Percentiles rank a stretch among this genome's conserved stretches.
Evolutionary conservation across 805 yeast genomes (phyloP).

Genomic region (Clavispora vitiphila): DNA sequence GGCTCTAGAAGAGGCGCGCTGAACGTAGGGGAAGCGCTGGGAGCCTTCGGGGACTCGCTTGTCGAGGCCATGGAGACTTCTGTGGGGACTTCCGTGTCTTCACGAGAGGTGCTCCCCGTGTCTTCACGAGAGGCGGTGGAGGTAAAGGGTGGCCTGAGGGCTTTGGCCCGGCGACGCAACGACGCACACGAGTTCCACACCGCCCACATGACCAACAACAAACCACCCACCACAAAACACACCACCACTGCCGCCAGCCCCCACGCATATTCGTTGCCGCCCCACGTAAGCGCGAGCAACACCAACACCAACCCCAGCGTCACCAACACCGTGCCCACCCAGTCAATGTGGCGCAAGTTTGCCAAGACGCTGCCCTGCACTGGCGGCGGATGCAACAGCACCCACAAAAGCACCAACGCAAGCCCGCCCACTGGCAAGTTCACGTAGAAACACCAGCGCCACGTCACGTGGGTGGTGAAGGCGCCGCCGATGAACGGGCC

Average conservation of each 20-base stretch:
- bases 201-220: constrained; percentile 28
- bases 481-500: constrained; percentile 71
- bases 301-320: constrained; percentile 41
- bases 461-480: constrained; percentile 50
- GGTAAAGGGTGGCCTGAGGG: background rate
- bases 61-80: too few species aligned
- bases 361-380: constrained; percentile 34
- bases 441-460: constrained; percentile 77
- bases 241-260: constrained; percentile 47
- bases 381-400: constrained; percentile 44
- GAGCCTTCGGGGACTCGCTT: too few species aligned
- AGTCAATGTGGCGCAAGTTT: constrained; percentile 44
- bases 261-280: constrained; percentile 52
- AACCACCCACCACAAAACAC: constrained; percentile 44
- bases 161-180: background rate
- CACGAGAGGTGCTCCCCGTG: too few species aligned
- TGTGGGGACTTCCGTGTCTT: too few species aligned
- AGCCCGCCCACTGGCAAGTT: constrained; percentile 63
- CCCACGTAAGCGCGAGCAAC: constrained; percentile 49
- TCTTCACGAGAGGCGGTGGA: too few species aligned
- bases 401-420: constrained; percentile 32
- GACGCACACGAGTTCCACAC: constrained; percentile 36
- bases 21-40: too few species aligned
- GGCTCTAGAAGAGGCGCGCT: constrained; percentile 43
- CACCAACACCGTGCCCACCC: constrained; percentile 42